A percentile compares a stretch with the other conserved stretches of the same genome.
Conservation (phyloP, 352 stramenopile species). For the Phytopythium montanum region DNA sequence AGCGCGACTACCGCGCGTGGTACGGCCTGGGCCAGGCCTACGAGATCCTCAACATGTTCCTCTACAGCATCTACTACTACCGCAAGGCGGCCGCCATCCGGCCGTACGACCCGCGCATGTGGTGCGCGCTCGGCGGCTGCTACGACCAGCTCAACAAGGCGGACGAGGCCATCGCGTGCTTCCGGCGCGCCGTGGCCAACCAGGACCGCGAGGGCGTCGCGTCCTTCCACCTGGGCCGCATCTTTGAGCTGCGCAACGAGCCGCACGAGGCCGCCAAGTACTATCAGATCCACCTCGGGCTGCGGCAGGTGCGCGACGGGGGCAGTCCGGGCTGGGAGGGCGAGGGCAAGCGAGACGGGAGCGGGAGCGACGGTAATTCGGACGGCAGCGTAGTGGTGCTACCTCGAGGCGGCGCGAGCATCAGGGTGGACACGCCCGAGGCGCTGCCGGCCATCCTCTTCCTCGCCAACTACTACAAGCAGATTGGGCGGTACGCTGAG, state of each 20-base stretch:
- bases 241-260: slow-evolving; percentile 44
- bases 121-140: slow-evolving; percentile 91
- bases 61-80: slow-evolving; percentile 99
- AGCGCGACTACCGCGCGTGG: slow-evolving; percentile 96
- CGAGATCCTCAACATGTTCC: slow-evolving; percentile 98
- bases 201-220: slow-evolving; percentile 73
- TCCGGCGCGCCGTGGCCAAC: slow-evolving; percentile 70
- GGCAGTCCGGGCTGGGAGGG: neutral
- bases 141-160: slow-evolving; percentile 75
- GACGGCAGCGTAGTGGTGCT: slow-evolving; percentile 17
- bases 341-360: slow-evolving; percentile 11
- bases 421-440: slow-evolving; percentile 62
- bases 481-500: slow-evolving; percentile 46
- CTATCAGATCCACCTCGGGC: slow-evolving; percentile 62
- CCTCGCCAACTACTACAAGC: slow-evolving; percentile 82
- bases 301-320: slow-evolving; percentile 24
- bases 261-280: slow-evolving; percentile 67
- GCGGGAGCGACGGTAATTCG: neutral
- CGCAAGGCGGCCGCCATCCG: slow-evolving; percentile 94
- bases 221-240: slow-evolving; percentile 61
- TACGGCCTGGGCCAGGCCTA: slow-evolving; percentile 98
- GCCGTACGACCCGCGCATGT: slow-evolving; percentile 97
- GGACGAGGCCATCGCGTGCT: slow-evolving; percentile 72
- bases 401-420: slow-evolving; percentile 25
- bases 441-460: slow-evolving; percentile 64